A percentile compares a stretch with the other conserved stretches of the same genome.
These are phyloP conservation scores for Citrus mangshanensis DNA, from an alignment of 345 rosid genomes.

Conservation along the genomic window DNA sequence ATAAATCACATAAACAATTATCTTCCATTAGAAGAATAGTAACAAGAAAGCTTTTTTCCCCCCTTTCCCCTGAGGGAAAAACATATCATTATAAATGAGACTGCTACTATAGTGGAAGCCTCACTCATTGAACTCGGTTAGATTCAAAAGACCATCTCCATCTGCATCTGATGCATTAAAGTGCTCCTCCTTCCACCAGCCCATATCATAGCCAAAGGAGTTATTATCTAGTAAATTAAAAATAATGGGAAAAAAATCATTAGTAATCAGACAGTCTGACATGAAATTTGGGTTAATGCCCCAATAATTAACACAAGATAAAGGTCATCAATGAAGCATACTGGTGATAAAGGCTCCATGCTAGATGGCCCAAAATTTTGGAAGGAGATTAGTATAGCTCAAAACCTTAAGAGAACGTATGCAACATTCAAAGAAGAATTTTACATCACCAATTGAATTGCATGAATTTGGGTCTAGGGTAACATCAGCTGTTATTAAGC, in stretches of 20 bases:
- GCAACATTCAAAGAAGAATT: background rate
- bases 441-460: background rate
- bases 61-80: background rate
- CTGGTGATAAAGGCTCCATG: background rate
- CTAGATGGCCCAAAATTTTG: background rate
- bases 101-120: constrained; percentile 28
- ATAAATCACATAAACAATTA: constrained; percentile 10
- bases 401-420: background rate
- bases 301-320: background rate
- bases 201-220: constrained; percentile 83
- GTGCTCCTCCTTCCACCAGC: constrained; percentile 99
- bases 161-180: constrained; percentile 93
- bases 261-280: constrained; percentile 10
- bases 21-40: background rate
- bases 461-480: background rate
- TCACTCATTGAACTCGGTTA: constrained; percentile 96
- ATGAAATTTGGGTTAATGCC: background rate
- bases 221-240: constrained; percentile 42
- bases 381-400: background rate
- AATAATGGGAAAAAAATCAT: background rate
- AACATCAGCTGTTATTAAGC: background rate
- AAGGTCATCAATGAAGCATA: background rate
- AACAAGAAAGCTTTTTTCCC: background rate
- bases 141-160: constrained; percentile 83
- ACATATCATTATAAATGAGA: background rate